phyloP scores from a whole-genome alignment of 1,284 basidiomycete genomes.

The Athelia sp. region DNA sequence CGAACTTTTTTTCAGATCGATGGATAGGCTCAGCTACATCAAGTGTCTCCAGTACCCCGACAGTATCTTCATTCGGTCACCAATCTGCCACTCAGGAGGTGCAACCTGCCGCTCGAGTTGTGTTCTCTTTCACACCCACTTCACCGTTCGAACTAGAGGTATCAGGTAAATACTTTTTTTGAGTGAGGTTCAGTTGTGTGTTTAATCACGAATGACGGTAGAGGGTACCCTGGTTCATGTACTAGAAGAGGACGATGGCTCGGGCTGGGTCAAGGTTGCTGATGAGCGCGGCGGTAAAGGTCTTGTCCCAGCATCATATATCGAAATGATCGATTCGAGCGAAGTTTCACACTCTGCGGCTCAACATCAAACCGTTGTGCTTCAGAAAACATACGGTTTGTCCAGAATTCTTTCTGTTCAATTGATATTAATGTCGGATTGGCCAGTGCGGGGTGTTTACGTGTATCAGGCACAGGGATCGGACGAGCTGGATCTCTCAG shows the following conservation, averaged over 20 bases:
- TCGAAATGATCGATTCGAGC: conserved; percentile 36
- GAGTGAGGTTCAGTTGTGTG: conserved; percentile 8
- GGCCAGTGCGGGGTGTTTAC: conserved; percentile 66
- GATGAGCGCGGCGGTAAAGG: conserved; percentile 55
- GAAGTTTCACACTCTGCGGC: conserved; percentile 11
- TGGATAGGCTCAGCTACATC: conserved; percentile 9
- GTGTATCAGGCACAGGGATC: conserved; percentile 59
- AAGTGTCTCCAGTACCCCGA: conserved; percentile 24
- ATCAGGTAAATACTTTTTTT: conserved; percentile 39
- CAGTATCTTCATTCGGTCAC: conserved; percentile 51
- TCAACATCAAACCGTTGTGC: conserved; percentile 18
- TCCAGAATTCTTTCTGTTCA: conserved; percentile 1
- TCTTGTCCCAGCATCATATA: conserved; percentile 75
- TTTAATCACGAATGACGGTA: conserved; percentile 22
- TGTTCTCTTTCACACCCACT: conserved; percentile 67
- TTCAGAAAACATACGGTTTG: conserved; percentile 44
- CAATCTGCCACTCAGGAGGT: conserved; percentile 36
- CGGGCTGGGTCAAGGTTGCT: conserved; percentile 80
- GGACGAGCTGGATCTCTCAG: conserved; percentile 64
- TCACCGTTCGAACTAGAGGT: conserved; percentile 73
- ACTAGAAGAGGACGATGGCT: conserved; percentile 74
- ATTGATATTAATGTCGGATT: conserved; percentile 2
- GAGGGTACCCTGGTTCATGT: conserved; percentile 60
- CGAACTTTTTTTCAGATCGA: conserved; percentile 3
- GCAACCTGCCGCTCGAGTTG: conserved; percentile 48